Evolutionary conservation across 176 grass and related monocot species (phyloP).

Genomic region (Poa annua): DNA sequence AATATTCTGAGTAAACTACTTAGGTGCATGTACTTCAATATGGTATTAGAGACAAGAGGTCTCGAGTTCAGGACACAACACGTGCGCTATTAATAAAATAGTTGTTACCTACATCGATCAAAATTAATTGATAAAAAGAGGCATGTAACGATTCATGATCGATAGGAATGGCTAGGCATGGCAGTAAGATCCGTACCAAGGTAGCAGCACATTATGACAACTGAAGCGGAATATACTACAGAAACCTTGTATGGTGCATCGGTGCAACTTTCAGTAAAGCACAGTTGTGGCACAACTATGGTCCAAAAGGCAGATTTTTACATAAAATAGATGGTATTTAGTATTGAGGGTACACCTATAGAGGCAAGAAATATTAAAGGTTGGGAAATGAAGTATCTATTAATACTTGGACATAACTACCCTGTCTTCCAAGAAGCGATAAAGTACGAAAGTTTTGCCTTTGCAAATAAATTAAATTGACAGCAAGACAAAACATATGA

Average conservation of each 20-base stretch:
- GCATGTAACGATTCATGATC: background rate
- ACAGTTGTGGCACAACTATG: background rate
- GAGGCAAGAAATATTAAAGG: background rate
- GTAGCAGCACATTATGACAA: conserved; percentile 31
- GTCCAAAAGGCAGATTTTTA: background rate
- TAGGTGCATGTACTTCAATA: conserved; percentile 28
- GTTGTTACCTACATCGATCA: background rate
- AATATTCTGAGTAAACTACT: background rate
- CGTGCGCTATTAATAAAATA: background rate
- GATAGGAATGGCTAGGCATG: conserved; percentile 9
- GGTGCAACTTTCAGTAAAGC: conserved; percentile 10
- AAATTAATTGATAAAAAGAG: background rate
- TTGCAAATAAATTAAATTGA: conserved; percentile 23
- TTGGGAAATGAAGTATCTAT: background rate
- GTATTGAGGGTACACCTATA: background rate
- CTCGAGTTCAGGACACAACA: background rate
- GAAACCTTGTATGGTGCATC: conserved; percentile 3
- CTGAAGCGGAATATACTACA: background rate
- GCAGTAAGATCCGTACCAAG: conserved; percentile 18
- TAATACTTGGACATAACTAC: background rate
- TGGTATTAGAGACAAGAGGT: background rate
- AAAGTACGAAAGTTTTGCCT: background rate
- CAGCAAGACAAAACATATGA: background rate
- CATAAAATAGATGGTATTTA: conserved; percentile 11
- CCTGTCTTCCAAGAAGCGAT: background rate